Base-by-base conservation (phyloP, 768 basidiomycete genomes). In the Obba rivulosa region DNA sequence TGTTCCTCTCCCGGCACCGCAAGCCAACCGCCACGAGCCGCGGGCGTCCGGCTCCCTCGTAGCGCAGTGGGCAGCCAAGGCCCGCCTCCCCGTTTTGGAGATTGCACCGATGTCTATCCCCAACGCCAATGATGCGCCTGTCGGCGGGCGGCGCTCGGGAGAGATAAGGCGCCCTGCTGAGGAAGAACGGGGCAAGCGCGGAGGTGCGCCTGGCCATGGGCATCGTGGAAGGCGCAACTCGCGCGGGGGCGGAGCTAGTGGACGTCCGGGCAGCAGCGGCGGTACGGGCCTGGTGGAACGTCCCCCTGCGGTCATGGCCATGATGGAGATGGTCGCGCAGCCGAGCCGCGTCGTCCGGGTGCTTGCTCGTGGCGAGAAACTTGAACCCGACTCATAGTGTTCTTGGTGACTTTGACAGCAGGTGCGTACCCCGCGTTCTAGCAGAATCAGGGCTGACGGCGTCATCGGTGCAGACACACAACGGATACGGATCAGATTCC, bases 331-430 rank as follows among this genome's bases (percentile, higher is more conserved):
- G 64, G 75, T 86, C 8, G 71, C 82, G 18, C 83, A 87, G 54
- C 83, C 85, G 7, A 83, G 77, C 63, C 83, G 80, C 53, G 83
- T 86, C 54, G 81, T 91, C 28, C 74, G 87, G 21, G 83, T 92
- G 23, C 78, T 92, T 51, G 86, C 89, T 1, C 79, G 89, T 11
- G 89, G 89, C 25, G 89, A 92, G 74, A 89, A 90, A 65, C 66
- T 92, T 45, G 87, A 92, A 37, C 78, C 77, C 4, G 49, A 50
- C 31, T 43, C 49, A 28, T 45, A 37, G 28, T 13, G 28, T 31
- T 31, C 5, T 31, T 5, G 13, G 28, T 13, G 13, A 31, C 28
- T 31, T 7, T 13, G 28, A 31, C 28, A 31, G 13, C 28, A 31
- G 28, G 28, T 31, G 28, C 28, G 28, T 31, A 31, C 7, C 5